Evolutionary conservation across 257 asterid genomes (phyloP).

Genomic region (Primulina tabacum): DNA sequence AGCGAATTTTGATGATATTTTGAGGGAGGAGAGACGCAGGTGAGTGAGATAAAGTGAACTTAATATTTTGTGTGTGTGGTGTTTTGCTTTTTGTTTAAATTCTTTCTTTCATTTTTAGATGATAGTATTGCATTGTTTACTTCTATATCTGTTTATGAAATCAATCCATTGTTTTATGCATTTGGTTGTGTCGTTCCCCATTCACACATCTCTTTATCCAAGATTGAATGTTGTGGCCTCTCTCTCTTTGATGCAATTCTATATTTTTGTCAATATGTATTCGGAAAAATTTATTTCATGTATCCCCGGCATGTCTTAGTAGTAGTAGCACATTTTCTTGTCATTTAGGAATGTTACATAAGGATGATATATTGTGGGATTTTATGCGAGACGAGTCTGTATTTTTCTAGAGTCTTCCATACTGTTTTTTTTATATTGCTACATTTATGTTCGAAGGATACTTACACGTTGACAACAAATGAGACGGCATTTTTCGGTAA

Average conservation of each 20-base stretch:
- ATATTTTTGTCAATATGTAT: no score
- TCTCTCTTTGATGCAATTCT: no score
- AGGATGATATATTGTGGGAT: no score
- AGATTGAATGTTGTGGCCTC: not conserved
- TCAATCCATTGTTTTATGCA: not conserved
- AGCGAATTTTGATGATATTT: constrained; percentile 64
- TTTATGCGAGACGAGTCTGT: no score
- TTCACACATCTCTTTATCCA: no score
- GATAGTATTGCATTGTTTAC: not conserved
- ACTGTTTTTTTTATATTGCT: no score
- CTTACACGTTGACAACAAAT: not conserved
- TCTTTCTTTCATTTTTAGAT: not conserved
- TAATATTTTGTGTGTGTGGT: not conserved
- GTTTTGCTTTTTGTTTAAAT: constrained; percentile 1
- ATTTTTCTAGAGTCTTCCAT: no score
- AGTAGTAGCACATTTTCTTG: no score
- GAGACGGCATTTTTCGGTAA: not conserved
- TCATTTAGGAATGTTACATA: no score
- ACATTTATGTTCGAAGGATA: not conserved
- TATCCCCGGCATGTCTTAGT: no score
- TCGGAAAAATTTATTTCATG: no score
- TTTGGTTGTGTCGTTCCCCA: not conserved
- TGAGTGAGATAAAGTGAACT: constrained; percentile 31
- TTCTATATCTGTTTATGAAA: not conserved
- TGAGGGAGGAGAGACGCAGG: constrained; percentile 75